Percentiles rank a stretch among this genome's conserved stretches.
These are phyloP conservation scores for Xylaria telfairii DNA, from an alignment of 495 filamentous ascomycete species.

Conservation along the genomic window DNA sequence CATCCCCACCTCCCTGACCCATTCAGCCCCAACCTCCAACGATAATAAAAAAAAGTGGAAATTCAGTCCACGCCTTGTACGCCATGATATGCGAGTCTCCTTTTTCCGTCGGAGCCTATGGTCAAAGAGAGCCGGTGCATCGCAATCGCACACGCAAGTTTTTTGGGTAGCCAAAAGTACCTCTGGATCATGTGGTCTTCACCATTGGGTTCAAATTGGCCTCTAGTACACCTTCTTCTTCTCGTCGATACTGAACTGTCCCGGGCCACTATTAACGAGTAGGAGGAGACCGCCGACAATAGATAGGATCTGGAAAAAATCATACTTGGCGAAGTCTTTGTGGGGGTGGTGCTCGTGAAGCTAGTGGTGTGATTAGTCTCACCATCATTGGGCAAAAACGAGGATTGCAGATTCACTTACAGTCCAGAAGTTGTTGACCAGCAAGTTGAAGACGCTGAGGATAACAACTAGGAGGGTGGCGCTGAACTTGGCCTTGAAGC, in stretches of 20 bases:
- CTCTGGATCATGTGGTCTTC: constrained; percentile 9
- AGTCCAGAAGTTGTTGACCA: constrained; percentile 99
- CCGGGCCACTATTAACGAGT: constrained; percentile 97
- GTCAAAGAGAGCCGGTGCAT: constrained; percentile 17
- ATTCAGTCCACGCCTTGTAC: constrained; percentile 24
- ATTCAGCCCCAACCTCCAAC: constrained; percentile 18
- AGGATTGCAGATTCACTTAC: constrained; percentile 62
- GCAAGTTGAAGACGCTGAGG: constrained; percentile 91
- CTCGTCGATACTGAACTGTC: constrained; percentile 97
- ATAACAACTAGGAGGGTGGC: constrained; percentile 92
- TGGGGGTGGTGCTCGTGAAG: constrained; percentile 98
- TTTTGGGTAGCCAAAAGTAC: constrained; percentile 28
- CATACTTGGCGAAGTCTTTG: constrained; percentile 99
- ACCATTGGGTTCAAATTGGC: constrained; percentile 10
- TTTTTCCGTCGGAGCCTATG: constrained; percentile 15
- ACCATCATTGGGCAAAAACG: background rate
- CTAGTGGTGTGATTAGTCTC: constrained; percentile 50
- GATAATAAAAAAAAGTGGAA: constrained; percentile 20
- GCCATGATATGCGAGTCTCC: constrained; percentile 27
- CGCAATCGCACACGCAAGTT: constrained; percentile 12
- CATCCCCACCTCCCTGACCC: constrained; percentile 13
- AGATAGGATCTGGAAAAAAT: constrained; percentile 99
- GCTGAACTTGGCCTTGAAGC: constrained; percentile 99
- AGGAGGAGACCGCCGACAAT: constrained; percentile 96
- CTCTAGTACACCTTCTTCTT: constrained; percentile 99